phyloP scores from a whole-genome alignment of 345 rosid species.

The Eucalyptus paniculata region DNA sequence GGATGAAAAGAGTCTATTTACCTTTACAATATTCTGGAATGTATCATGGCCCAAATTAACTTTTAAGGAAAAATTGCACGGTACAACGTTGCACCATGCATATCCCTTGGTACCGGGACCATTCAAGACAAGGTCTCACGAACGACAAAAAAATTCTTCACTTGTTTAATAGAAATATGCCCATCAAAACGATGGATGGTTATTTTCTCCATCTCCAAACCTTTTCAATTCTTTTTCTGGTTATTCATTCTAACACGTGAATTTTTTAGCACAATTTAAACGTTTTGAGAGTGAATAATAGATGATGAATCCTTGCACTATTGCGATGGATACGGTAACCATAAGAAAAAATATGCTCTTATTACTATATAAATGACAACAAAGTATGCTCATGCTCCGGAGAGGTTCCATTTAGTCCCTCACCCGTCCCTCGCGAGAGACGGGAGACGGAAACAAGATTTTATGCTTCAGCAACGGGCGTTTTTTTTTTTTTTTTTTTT shows the following conservation, averaged over 20 bases:
- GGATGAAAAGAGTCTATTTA: too few species aligned
- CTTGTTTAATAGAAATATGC: too few species aligned
- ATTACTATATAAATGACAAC: not conserved
- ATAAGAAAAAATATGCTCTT: not conserved
- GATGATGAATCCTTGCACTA: too few species aligned
- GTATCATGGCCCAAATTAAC: too few species aligned
- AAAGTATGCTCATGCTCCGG: not conserved
- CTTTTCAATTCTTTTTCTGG: too few species aligned
- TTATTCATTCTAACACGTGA: not conserved
- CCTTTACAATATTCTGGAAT: too few species aligned
- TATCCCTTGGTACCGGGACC: not conserved
- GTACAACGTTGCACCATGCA: not conserved
- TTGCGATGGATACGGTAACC: too few species aligned
- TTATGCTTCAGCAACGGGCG: not conserved
- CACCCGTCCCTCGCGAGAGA: not conserved
- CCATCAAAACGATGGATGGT: not conserved
- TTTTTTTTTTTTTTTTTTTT: too few species aligned
- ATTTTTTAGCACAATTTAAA: too few species aligned
- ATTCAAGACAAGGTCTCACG: not conserved
- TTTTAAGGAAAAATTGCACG: not conserved
- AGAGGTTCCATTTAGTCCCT: not conserved
- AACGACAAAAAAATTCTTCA: not conserved
- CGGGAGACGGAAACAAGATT: too few species aligned
- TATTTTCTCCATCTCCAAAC: not conserved
- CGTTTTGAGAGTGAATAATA: too few species aligned